Base-by-base conservation (phyloP, 495 filamentous ascomycete species). In the Hypoxylon perforatum region DNA sequence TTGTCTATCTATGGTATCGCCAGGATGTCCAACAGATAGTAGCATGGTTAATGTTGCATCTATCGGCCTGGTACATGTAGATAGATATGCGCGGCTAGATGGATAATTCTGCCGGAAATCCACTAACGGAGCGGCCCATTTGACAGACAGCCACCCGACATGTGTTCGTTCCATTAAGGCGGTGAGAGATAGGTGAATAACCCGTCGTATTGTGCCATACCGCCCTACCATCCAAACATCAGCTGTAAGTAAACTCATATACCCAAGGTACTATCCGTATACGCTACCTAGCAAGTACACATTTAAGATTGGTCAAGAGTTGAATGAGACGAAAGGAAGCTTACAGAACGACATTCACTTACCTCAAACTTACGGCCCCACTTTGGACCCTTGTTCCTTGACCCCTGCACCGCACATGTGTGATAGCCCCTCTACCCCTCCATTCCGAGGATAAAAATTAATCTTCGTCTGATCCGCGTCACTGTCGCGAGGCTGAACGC, bases 401-500 rank as follows among this genome's bases (percentile, higher is more conserved):
- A 56, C 51, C 57, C 51, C 44, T 15, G 12, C 18, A 1, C 19
- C 3, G 15, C 14, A 14, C 9, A 3, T 60, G 11, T n/a, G n/a
- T n/a, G n/a, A n/a, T n/a, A n/a, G 17, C 28, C 18, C 49, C 39
- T 36, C 38, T 25, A 63, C 68, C 69, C 65, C 68, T 61, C 61
- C 62, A 64, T 57, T 18, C 17, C 8, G 44, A 45, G 17, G 15
- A 62, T 60, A 46, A 42, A 56, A 67, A 63, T 65, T 53, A 42
- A 25, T 63, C 59, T 14, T 52, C 25, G 22, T 61, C 30, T 35
- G 45, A 25, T 23, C 36, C 50, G 28, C 50, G 50, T 39, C 48
- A 51, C 35, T n/a, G 11, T 38, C 56, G 59, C 52, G n/a, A 73
- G 63, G 67, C 67, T 71, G 60, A 73, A 73, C 25, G 19, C 41